A percentile compares a stretch with the other conserved stretches of the same genome.
phyloP scores from a whole-genome alignment of 441 rosid genomes.

The Syzygium syzygioides region DNA sequence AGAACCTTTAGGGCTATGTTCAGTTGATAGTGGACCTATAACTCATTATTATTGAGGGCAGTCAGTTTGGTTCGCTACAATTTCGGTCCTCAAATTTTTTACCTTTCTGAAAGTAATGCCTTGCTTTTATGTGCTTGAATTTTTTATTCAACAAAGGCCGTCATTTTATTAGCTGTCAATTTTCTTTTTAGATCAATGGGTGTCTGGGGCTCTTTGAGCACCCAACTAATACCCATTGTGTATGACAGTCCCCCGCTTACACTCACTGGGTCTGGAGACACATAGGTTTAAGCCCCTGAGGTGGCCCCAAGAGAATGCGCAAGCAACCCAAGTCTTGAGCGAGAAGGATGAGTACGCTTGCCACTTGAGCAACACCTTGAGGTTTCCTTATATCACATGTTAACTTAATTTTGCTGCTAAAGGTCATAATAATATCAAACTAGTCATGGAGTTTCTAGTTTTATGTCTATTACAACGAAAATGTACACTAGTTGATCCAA shows the following conservation, averaged over 20 bases:
- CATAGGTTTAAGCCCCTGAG: background rate
- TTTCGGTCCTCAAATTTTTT: background rate
- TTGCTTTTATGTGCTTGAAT: background rate
- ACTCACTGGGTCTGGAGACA: background rate
- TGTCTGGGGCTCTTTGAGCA: background rate
- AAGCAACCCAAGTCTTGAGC: background rate
- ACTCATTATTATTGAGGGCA: background rate
- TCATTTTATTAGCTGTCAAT: background rate
- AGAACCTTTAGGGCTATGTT: background rate
- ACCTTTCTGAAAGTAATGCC: background rate
- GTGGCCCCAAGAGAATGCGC: background rate
- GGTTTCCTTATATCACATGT: background rate
- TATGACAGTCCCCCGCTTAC: background rate
- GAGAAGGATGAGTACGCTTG: background rate
- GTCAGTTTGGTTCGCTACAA: background rate
- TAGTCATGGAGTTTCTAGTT: background rate
- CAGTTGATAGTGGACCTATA: background rate
- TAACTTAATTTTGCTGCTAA: background rate
- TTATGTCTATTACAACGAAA: background rate
- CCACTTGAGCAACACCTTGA: background rate
- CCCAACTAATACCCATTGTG: background rate
- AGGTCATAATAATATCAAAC: background rate
- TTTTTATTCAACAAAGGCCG: background rate
- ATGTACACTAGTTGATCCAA: background rate
- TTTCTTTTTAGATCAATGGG: background rate